Evolutionary conservation across 352 stramenopile species (phyloP), one percentile per base, ranked within the genome.

Genomic region (Globisporangium megalacanthum): DNA sequence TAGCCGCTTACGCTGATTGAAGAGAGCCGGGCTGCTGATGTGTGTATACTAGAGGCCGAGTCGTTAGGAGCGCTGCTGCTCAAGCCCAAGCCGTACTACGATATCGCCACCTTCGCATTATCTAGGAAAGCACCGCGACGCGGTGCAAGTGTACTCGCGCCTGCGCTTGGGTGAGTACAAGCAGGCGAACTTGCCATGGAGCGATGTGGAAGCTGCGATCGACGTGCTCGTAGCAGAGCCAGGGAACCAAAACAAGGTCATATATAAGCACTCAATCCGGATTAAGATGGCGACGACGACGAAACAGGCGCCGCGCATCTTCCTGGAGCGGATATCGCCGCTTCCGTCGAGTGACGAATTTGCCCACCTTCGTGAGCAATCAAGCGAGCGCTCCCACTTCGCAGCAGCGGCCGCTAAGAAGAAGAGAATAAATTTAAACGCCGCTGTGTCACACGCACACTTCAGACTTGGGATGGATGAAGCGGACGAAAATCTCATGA

Each of bases 261-360:
- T 96, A 46, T 97, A 89, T 57, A 81, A 95, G 54, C 72, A 91
- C 59, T 93, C 87, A 22, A 75, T 90, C 53, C 92, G 83, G 86
- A 91, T 96, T 68, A 79, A 93, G 33, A 77, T 89, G 41, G 76
- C 75, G 1, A 86, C 77, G 7, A 65, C 73, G 31, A 67, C 86
- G 3, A 91, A 93, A 61, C 78, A 90, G 37, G 81, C 82, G 19
- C 61, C 93, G 14, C 83, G 85, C 7, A 86, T 95, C 51, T 95
- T 95, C 60, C 93, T 81, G 10, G 82, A 93, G 33, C 83, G 83
- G 11, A 66, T 75, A 11, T 69, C 79, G 29, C 71, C 80, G 11
- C 64, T 92, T 19, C 61, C 80, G 7, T 89, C 83, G 10, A 91
- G 91, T 49, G 84, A 93, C 48, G 79, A 94, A 2, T 76, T 93